Percentiles rank a stretch among this genome's conserved stretches.
phyloP scores from a whole-genome alignment of 495 filamentous ascomycete genomes.

The Talaromyces proteolyticus region DNA sequence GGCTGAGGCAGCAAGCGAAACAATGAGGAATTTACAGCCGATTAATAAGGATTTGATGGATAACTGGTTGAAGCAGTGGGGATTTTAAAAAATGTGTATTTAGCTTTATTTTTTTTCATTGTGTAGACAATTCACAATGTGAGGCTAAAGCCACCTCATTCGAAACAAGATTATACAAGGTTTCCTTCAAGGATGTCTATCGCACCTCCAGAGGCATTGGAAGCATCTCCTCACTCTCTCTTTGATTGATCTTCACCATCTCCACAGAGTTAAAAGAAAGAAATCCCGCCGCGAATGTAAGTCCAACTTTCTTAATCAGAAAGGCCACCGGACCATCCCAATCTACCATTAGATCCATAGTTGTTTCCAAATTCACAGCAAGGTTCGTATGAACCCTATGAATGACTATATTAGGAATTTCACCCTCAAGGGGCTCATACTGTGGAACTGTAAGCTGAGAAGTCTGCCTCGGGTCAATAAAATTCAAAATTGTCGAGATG shows the following conservation, averaged over 20 bases:
- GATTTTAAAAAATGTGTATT: slow-evolving; percentile 9
- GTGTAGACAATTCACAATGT: too few species aligned
- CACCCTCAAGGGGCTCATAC: not conserved
- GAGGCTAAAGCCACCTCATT: too few species aligned
- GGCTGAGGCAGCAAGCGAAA: slow-evolving; percentile 11
- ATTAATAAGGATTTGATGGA: slow-evolving; percentile 13
- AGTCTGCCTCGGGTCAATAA: not conserved
- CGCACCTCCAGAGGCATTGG: not conserved
- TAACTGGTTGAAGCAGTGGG: slow-evolving; percentile 20
- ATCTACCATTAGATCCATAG: not conserved
- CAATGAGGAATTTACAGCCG: slow-evolving; percentile 12
- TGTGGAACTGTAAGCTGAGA: not conserved
- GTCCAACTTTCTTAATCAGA: not conserved
- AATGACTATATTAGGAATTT: not conserved
- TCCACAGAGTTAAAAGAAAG: not conserved
- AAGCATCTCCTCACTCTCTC: not conserved
- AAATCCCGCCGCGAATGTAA: not conserved
- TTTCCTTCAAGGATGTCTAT: not conserved
- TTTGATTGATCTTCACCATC: not conserved
- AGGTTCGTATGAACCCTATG: not conserved
- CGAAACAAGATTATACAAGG: too few species aligned
- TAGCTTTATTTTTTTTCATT: too few species aligned
- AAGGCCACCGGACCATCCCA: not conserved
- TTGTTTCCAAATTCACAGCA: not conserved
- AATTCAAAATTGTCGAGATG: not conserved